Conservation (phyloP, 306 rosid genomes). For the Corylus avellana region DNA sequence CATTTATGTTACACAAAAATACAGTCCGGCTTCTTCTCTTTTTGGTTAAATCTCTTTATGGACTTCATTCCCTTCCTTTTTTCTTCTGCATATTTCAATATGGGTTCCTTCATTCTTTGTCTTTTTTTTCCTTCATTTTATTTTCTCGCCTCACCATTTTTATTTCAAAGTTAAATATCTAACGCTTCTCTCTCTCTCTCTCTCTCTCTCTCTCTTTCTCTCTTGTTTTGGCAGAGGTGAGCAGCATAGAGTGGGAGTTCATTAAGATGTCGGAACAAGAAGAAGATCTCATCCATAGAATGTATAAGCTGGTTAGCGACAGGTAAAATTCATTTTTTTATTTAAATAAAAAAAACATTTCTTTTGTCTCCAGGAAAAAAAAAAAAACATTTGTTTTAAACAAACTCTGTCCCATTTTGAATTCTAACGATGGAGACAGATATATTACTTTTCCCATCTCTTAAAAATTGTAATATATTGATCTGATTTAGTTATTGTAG, state of each 20-base stretch:
- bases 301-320: conserved; percentile 59
- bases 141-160: background rate
- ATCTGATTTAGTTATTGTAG: no score
- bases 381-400: background rate
- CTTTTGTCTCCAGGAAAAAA: background rate
- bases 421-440: no score
- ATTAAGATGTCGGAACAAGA: conserved; percentile 57
- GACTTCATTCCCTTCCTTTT: background rate
- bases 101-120: background rate
- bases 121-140: background rate
- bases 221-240: conserved; percentile 45
- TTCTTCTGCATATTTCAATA: background rate
- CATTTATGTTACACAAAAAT: background rate
- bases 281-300: conserved; percentile 59
- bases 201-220: no score
- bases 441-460: no score
- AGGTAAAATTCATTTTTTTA: conserved; percentile 31
- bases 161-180: background rate
- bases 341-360: background rate
- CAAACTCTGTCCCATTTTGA: background rate
- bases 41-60: background rate
- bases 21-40: background rate
- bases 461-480: no score
- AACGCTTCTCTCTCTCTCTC: background rate
- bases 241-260: conserved; percentile 60